Percentiles rank a stretch among this genome's conserved stretches.
Conservation (phyloP, 176 grass and related monocot genomes). For the Cenchrus purpureus region DNA sequence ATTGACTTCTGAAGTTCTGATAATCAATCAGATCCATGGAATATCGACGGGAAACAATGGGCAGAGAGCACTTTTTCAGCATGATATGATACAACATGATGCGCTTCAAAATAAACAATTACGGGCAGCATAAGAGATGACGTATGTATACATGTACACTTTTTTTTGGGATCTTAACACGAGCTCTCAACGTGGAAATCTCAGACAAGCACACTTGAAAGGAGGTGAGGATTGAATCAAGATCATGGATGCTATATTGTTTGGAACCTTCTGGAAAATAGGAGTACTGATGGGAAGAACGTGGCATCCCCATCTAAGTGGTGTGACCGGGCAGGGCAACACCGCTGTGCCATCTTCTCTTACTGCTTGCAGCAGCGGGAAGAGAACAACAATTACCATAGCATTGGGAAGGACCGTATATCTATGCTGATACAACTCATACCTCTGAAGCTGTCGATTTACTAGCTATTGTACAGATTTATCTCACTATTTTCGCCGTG, state of each 20-base stretch:
- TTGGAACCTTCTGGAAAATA: background rate
- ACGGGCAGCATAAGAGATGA: background rate
- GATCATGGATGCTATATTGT: slow-evolving; percentile 1
- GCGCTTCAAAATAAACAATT: background rate
- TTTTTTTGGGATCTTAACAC: background rate
- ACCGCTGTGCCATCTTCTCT: background rate
- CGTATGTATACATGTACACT: background rate
- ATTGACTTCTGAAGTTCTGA: background rate
- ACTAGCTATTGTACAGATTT: slow-evolving; percentile 41
- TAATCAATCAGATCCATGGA: background rate
- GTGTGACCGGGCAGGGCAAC: background rate
- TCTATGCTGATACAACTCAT: slow-evolving; percentile 40
- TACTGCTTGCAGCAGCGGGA: background rate
- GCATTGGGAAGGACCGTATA: background rate
- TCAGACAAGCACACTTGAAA: background rate
- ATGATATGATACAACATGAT: background rate
- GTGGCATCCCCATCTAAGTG: background rate
- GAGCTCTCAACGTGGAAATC: background rate
- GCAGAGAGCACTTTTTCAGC: background rate
- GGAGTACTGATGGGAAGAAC: background rate
- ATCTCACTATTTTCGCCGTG: background rate
- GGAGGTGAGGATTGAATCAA: background rate
- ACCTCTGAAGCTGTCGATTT: slow-evolving; percentile 23
- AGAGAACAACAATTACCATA: slow-evolving; percentile 23
- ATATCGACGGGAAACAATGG: background rate